These are phyloP conservation scores for Yamadazyma conglobata DNA, from an alignment of 1,139 yeast genomes.

Conservation along the genomic window DNA sequence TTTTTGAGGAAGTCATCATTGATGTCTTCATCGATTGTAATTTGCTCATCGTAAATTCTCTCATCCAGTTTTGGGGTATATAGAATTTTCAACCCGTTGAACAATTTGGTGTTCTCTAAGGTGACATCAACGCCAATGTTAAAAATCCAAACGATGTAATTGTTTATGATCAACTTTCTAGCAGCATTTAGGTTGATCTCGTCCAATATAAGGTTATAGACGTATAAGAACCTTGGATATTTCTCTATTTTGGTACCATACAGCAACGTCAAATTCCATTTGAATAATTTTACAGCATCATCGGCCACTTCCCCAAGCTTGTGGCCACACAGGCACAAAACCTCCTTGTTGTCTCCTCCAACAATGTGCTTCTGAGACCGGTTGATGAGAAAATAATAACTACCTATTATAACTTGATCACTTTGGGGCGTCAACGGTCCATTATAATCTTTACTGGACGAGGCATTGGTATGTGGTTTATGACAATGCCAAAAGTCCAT, in stretches of 20 bases:
- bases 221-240: constrained; percentile 32
- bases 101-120: constrained; percentile 15
- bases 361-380: constrained; percentile 14
- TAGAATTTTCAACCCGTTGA: constrained; percentile 41
- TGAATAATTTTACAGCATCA: constrained; percentile 38
- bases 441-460: constrained; percentile 22
- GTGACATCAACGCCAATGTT: constrained; percentile 42
- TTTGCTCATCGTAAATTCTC: constrained; percentile 13
- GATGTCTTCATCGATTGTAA: constrained; percentile 23
- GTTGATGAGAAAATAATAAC: constrained; percentile 51
- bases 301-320: constrained; percentile 30
- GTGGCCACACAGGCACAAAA: constrained; percentile 31
- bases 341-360: constrained; percentile 6
- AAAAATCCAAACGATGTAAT: constrained; percentile 61
- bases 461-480: constrained; percentile 55
- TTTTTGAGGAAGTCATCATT: constrained; percentile 21
- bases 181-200: constrained; percentile 46
- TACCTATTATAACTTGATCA: constrained; percentile 51
- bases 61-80: constrained; percentile 21
- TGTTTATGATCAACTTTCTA: constrained; percentile 57
- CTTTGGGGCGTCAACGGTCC: constrained; percentile 45
- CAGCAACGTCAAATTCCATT: constrained; percentile 54
- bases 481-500: constrained; percentile 99
- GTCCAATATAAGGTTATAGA: constrained; percentile 40
- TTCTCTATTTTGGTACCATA: constrained; percentile 18